Evolutionary conservation across 331 rosid species (phyloP).

Genomic region (Acacia pycnantha): DNA sequence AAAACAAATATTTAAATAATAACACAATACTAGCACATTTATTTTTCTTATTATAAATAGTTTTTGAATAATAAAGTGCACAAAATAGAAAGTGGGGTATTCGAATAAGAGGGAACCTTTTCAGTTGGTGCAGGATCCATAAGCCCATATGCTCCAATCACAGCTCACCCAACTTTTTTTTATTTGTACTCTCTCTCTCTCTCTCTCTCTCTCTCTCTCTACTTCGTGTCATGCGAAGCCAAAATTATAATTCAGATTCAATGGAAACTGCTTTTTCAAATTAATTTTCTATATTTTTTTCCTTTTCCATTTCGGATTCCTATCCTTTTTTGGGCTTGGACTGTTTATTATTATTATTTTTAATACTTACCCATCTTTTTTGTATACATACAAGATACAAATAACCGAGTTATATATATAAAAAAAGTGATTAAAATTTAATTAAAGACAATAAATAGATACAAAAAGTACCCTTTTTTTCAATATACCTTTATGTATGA

Average conservation of each 20-base stretch:
- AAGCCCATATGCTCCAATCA: conserved; percentile 39
- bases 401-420: too few relatives aligned
- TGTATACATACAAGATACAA: too few relatives aligned
- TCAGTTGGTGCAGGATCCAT: conserved; percentile 33
- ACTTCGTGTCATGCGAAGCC: background rate
- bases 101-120: conserved; percentile 45
- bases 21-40: background rate
- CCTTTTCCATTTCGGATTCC: conserved; percentile 7
- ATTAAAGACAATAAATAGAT: too few relatives aligned
- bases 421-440: too few relatives aligned
- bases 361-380: too few relatives aligned
- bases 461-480: too few relatives aligned
- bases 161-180: conserved; percentile 28
- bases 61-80: background rate
- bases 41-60: background rate
- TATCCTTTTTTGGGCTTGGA: conserved; percentile 19
- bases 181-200: background rate
- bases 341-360: background rate
- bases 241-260: conserved; percentile 48
- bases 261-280: conserved; percentile 46
- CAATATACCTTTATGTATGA: too few relatives aligned
- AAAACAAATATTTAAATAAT: background rate
- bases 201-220: background rate
- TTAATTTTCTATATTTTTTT: background rate
- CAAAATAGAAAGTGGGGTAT: conserved; percentile 20